Conservation (phyloP, 2,329 filamentous ascomycete species). For the Calonectria honghensis region DNA sequence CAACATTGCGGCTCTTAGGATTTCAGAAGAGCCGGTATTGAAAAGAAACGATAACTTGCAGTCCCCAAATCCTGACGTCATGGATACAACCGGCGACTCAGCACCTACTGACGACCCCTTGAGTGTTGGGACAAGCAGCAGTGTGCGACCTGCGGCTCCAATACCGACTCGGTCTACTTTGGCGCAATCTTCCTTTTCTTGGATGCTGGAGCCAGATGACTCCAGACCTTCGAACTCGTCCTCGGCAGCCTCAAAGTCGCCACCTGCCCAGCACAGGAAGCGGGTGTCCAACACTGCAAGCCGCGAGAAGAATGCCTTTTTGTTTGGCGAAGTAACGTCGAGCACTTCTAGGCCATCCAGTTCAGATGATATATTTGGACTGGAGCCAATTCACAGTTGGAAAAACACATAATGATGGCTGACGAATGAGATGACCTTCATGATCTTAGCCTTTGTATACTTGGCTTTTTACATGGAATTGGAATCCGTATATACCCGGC, state of each 20-base stretch:
- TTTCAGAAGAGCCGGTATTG: conserved; percentile 39
- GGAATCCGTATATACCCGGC: conserved; percentile 9
- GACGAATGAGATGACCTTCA: neutral
- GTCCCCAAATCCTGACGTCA: conserved; percentile 43
- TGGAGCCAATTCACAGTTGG: conserved; percentile 68
- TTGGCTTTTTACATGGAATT: neutral
- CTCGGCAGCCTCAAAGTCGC: conserved; percentile 55
- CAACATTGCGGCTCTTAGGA: conserved; percentile 48
- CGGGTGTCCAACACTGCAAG: conserved; percentile 65
- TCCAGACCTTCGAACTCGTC: conserved; percentile 53
- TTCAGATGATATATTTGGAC: conserved; percentile 72
- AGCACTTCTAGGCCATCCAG: conserved; percentile 61
- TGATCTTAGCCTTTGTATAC: neutral
- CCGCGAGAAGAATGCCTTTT: conserved; percentile 74
- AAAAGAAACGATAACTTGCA: conserved; percentile 31
- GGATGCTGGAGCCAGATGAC: conserved; percentile 81
- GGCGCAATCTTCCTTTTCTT: conserved; percentile 85
- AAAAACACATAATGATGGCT: conserved; percentile 35
- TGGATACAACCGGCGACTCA: conserved; percentile 47
- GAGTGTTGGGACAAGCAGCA: neutral
- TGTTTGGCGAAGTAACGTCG: conserved; percentile 73
- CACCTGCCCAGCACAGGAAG: conserved; percentile 62
- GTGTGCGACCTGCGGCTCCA: conserved; percentile 58
- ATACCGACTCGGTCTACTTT: conserved; percentile 79
- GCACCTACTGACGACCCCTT: conserved; percentile 27